Base-by-base conservation (phyloP, 352 stramenopile species). In the Phytophthora lateralis region DNA sequence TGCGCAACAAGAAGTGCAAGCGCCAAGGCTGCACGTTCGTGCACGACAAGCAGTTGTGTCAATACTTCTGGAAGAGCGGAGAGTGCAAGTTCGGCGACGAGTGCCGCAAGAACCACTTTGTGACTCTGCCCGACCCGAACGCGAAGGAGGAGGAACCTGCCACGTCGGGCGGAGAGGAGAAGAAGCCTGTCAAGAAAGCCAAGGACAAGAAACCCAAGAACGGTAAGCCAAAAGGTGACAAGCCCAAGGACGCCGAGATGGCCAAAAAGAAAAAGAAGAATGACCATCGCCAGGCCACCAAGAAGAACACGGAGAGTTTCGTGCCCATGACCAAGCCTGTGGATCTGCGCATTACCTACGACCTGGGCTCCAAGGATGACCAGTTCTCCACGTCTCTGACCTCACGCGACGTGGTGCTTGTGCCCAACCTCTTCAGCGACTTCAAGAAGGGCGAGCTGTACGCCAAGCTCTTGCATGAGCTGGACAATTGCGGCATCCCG, bases 301-400 rank as follows among this genome's bases (percentile, higher is more conserved):
- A 88, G 67, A 89, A 88, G 65, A 93, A 93, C 74, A 90, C 84
- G n/a, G 84, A 93, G 60, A 80, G 60, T 49, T 93, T 89, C 29
- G 76, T 84, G 34, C 84, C 81, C 32, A 88, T 85, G 72, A 86
- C 64, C 37, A 80, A 76, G 48, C 80, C 81, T 7, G 81, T 90
- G 48, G 81, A 93, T 55, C 52, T 93, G 43, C 84, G 84, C 56
- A 58, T 93, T 49, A 88, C 78, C 18, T 91, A 82, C 55, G 81
- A 93, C 44, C 49, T 91, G 12, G 81, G 80, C 58, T 60, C 59
- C 39, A 76, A 75, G 38, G 57, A 72, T 17, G 75, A 89, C 54
- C 75, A 58, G 35, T 91, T 90, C 56, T 81, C 78, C 9, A 91
- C 80, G 43, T 56, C 69, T 8, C 63, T 91, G 17, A 85, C 76